A percentile compares a stretch with the other conserved stretches of the same genome.
phyloP scores from a whole-genome alignment of 2,329 filamentous ascomycete species.

The Talaromyces albobiverticillius region DNA sequence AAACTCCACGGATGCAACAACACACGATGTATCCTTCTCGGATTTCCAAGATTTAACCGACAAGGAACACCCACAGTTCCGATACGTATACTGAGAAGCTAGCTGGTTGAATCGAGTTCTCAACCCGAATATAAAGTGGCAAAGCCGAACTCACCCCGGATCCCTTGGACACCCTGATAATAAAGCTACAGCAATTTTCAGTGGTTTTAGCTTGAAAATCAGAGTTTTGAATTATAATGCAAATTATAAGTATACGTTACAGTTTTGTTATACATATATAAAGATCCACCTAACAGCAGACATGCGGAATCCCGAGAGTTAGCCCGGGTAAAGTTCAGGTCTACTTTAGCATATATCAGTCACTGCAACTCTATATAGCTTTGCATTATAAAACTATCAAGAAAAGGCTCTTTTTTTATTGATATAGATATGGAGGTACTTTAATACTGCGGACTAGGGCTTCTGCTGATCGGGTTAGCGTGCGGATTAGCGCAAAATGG shows the following conservation, averaged over 20 bases:
- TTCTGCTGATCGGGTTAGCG: no score
- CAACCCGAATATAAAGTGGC: no score
- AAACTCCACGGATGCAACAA: no score
- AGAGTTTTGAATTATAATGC: background rate
- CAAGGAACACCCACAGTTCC: no score
- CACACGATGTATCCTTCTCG: no score
- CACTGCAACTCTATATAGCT: background rate
- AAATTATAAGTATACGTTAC: background rate
- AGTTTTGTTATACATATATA: background rate
- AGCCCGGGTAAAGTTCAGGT: background rate
- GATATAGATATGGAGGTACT: no score
- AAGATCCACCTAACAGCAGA: background rate
- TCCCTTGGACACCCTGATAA: conserved; percentile 24
- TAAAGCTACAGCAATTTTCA: conserved; percentile 21
- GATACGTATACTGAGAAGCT: no score
- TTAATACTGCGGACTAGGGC: background rate
- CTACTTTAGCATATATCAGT: no score
- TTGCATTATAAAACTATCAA: no score
- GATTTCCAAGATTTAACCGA: no score
- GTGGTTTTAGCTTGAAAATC: background rate
- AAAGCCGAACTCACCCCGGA: conserved; percentile 18
- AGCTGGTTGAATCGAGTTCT: no score
- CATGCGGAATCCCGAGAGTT: background rate
- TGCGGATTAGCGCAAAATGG: background rate
- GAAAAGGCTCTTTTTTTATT: no score